phyloP scores from a whole-genome alignment of 306 rosid genomes.

The Gastrolobium bilobum region DNA sequence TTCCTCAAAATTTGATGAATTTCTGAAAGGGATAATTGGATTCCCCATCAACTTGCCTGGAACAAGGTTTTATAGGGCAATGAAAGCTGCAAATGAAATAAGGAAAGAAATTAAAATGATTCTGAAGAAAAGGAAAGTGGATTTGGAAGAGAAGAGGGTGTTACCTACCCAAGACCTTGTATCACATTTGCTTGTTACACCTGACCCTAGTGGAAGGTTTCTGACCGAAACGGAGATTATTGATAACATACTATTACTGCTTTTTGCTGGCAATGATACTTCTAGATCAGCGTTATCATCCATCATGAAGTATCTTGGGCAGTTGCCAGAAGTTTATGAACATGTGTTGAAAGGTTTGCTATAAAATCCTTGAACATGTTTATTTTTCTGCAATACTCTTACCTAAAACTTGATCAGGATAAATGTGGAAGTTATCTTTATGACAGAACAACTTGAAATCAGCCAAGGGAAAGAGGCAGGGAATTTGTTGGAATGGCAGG shows the following conservation, averaged over 20 bases:
- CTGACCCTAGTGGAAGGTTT: conserved; percentile 55
- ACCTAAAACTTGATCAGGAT: conserved; percentile 1
- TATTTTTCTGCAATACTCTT: not conserved
- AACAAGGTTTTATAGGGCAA: conserved; percentile 51
- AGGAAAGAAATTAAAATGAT: conserved; percentile 46
- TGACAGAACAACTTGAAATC: conserved; percentile 62
- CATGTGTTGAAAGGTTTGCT: conserved; percentile 55
- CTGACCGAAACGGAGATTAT: conserved; percentile 55
- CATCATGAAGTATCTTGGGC: conserved; percentile 57
- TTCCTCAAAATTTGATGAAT: conserved; percentile 41
- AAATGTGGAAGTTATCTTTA: conserved; percentile 14
- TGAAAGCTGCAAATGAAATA: conserved; percentile 51
- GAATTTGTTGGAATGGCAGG: conserved; percentile 61
- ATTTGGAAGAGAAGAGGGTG: conserved; percentile 50
- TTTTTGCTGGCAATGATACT: conserved; percentile 64
- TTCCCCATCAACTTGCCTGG: conserved; percentile 60
- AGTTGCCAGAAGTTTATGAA: conserved; percentile 59
- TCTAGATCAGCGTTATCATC: conserved; percentile 56
- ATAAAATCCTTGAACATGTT: not conserved
- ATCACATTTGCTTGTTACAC: conserved; percentile 55
- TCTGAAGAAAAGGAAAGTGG: conserved; percentile 52
- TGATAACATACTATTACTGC: conserved; percentile 55
- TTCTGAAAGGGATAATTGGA: conserved; percentile 57
- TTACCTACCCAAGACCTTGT: conserved; percentile 59
- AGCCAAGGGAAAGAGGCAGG: conserved; percentile 56